Conservation (phyloP, 1,139 yeast species). For the Saccharomycopsis crataegensis region DNA sequence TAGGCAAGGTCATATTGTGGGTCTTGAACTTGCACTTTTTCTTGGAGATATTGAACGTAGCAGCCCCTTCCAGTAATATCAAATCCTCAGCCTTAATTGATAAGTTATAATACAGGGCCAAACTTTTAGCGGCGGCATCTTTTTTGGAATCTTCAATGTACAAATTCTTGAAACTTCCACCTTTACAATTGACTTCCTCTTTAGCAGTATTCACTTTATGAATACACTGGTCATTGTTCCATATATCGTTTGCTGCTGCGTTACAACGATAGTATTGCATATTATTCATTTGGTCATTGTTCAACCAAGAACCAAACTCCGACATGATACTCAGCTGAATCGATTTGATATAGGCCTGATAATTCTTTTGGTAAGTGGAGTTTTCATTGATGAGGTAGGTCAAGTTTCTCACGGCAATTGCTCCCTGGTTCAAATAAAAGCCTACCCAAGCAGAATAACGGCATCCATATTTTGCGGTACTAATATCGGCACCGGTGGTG, state of each 20-base stretch:
- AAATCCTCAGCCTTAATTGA: conserved; percentile 7
- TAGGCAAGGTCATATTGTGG: conserved; percentile 11
- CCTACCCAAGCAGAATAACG: conserved; percentile 7
- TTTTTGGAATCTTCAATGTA: conserved; percentile 1
- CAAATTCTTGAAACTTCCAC: not conserved
- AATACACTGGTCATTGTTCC: not conserved
- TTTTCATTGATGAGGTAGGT: conserved; percentile 9
- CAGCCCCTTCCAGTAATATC: not conserved
- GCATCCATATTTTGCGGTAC: conserved; percentile 13
- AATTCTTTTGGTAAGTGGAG: conserved; percentile 8
- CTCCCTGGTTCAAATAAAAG: conserved; percentile 13
- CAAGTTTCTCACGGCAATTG: conserved; percentile 8
- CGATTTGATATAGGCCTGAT: conserved; percentile 9
- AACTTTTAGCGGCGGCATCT: not conserved
- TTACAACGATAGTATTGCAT: conserved; percentile 5
- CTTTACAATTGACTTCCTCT: not conserved
- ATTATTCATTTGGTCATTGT: not conserved
- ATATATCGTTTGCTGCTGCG: not conserved
- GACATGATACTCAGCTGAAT: conserved; percentile 8
- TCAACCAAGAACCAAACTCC: conserved; percentile 12
- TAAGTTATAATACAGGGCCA: conserved; percentile 3
- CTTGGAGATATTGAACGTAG: not conserved
- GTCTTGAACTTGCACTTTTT: not conserved
- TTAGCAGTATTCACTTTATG: not conserved
- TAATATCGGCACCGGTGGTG: not conserved